phyloP scores from a whole-genome alignment of 345 rosid species.

The Viola odorata region DNA sequence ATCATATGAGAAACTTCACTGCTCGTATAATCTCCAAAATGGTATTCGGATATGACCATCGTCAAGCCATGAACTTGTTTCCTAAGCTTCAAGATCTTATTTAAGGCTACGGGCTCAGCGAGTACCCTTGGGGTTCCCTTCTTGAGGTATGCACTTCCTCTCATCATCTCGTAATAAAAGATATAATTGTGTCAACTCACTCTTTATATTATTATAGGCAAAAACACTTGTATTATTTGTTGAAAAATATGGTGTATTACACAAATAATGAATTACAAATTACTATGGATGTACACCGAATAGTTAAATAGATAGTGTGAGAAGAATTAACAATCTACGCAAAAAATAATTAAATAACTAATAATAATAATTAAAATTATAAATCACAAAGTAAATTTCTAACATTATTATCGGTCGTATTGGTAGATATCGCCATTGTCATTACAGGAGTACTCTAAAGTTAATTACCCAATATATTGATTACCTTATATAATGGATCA shows the following conservation, averaged over 20 bases:
- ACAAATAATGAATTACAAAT: no score
- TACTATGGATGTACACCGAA: no score
- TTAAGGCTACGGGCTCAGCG: slow-evolving; percentile 31
- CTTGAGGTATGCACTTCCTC: slow-evolving; percentile 25
- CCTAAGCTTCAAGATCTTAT: slow-evolving; percentile 31
- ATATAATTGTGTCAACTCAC: not conserved
- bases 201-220: not conserved
- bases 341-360: no score
- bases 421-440: no score
- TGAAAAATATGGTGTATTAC: no score
- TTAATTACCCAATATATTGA: not conserved
- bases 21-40: slow-evolving; percentile 50
- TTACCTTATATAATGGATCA: not conserved
- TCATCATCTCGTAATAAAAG: not conserved
- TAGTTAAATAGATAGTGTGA: no score
- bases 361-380: no score
- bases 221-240: not conserved
- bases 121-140: slow-evolving; percentile 31
- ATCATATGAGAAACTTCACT: slow-evolving; percentile 33
- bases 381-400: no score
- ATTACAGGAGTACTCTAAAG: no score
- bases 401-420: no score
- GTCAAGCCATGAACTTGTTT: slow-evolving; percentile 34
- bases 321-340: not conserved
- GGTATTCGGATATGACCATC: slow-evolving; percentile 41